Conservation (phyloP, 108 stramenopile genomes). For the Conticribra guillardii region DNA sequence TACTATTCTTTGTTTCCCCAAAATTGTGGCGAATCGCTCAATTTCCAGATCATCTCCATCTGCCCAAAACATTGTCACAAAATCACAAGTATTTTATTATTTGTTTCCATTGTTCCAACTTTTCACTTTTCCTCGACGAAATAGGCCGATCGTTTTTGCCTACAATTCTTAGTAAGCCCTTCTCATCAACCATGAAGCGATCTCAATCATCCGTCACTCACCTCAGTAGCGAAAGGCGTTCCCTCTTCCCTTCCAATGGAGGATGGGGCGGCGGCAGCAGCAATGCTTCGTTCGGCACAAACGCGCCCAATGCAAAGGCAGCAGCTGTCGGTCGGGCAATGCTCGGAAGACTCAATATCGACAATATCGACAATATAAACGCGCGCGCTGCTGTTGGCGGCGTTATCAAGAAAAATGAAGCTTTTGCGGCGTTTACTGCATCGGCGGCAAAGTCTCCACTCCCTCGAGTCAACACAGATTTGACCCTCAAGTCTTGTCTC, state of each 20-base stretch:
- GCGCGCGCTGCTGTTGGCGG: too few relatives aligned
- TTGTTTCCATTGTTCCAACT: too few relatives aligned
- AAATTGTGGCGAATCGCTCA: too few relatives aligned
- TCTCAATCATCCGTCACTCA: background rate
- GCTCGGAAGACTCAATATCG: background rate
- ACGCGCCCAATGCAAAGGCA: background rate
- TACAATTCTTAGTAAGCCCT: too few relatives aligned
- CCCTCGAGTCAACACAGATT: background rate
- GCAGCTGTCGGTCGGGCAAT: background rate
- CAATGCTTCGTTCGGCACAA: background rate
- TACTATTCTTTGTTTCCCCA: too few relatives aligned
- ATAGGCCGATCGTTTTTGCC: too few relatives aligned
- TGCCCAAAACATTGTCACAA: too few relatives aligned
- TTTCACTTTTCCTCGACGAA: too few relatives aligned
- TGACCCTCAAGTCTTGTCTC: slow-evolving; percentile 22
- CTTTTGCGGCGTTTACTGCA: slow-evolving; percentile 3
- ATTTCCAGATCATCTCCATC: too few relatives aligned
- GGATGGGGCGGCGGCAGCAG: background rate
- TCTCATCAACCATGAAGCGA: slow-evolving; percentile 6
- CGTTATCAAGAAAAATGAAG: background rate
- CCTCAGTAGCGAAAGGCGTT: background rate
- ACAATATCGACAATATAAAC: background rate
- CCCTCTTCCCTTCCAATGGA: background rate
- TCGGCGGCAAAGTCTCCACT: background rate
- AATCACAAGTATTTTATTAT: too few relatives aligned